phyloP scores from a whole-genome alignment of 2,329 filamentous ascomycete species.

The Phyllosticta capitalensis region DNA sequence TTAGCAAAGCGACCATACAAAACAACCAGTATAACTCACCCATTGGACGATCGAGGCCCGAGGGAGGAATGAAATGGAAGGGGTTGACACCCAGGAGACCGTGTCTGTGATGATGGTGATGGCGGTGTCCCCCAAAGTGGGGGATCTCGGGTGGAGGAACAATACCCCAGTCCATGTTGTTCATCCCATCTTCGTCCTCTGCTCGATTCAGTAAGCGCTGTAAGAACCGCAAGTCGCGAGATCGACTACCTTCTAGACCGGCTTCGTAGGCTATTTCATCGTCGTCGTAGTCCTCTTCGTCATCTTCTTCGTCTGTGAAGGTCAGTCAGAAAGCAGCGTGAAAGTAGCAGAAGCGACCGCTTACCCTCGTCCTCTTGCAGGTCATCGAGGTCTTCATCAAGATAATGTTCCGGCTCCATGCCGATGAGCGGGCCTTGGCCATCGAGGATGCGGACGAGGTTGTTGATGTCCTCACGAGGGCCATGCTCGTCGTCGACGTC shows the following conservation, averaged over 20 bases:
- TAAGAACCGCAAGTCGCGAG: constrained; percentile 6
- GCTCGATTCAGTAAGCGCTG: constrained; percentile 11
- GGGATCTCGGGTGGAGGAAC: constrained; percentile 37
- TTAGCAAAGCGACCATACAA: constrained; percentile 1
- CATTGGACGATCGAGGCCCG: constrained; percentile 43
- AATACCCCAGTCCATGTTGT: constrained; percentile 40
- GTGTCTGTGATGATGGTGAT: constrained; percentile 39
- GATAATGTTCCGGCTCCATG: constrained; percentile 40
- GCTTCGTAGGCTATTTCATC: constrained; percentile 52
- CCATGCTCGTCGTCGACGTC: constrained; percentile 46
- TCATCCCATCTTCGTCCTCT: constrained; percentile 35
- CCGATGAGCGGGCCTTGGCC: constrained; percentile 32
- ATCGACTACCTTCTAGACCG: constrained; percentile 32
- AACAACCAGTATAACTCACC: constrained; percentile 10
- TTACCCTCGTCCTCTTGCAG: constrained; percentile 49
- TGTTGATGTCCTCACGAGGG: constrained; percentile 21
- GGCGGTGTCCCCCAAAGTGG: constrained; percentile 29
- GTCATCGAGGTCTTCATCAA: constrained; percentile 52
- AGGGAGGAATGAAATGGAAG: constrained; percentile 25
- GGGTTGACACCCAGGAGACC: constrained; percentile 49
- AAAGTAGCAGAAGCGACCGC: constrained; percentile 29
- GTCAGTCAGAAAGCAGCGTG: constrained; percentile 1
- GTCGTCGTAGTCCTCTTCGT: constrained; percentile 61
- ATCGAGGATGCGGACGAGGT: constrained; percentile 21
- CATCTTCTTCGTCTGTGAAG: constrained; percentile 31